Conservation (phyloP, 1,284 basidiomycete species). For the Cutaneotrichosporon dermatis region DNA sequence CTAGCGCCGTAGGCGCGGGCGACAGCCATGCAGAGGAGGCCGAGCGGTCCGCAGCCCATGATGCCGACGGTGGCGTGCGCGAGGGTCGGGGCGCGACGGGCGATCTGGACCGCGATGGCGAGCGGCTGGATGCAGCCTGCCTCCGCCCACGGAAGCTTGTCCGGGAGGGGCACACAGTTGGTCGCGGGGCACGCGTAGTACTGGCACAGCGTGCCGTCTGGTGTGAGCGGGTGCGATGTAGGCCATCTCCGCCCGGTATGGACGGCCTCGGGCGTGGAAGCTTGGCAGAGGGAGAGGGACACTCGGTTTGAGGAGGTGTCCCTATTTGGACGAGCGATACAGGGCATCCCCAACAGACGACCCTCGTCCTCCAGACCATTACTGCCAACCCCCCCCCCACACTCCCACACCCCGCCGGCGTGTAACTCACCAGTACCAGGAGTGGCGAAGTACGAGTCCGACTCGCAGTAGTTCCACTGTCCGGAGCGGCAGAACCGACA, state of each 20-base stretch:
- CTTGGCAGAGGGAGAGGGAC: no score
- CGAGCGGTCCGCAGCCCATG: constrained; percentile 85
- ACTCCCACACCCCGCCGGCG: no score
- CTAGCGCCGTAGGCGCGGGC: constrained; percentile 78
- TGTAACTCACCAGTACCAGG: constrained; percentile 14
- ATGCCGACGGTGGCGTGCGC: constrained; percentile 64
- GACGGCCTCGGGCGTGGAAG: no score
- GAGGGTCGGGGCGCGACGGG: constrained; percentile 18
- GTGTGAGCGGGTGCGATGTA: neutral
- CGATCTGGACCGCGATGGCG: constrained; percentile 72
- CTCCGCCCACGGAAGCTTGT: constrained; percentile 19
- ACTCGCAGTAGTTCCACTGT: constrained; percentile 20
- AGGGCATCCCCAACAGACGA: no score
- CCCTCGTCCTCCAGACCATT: no score
- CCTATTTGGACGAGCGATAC: no score
- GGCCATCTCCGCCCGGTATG: no score
- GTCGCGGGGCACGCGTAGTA: constrained; percentile 15
- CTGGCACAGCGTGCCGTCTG: constrained; percentile 27
- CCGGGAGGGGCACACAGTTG: constrained; percentile 19
- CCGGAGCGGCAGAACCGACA: constrained; percentile 40
- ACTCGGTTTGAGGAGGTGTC: no score
- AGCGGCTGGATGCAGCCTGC: constrained; percentile 57
- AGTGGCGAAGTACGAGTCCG: constrained; percentile 22
- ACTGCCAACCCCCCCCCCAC: no score
- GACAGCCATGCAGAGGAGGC: constrained; percentile 83